These are phyloP conservation scores for Lichtheimia ramosa DNA, from an alignment of 371 early-diverging fungal species.

Conservation along the genomic window DNA sequence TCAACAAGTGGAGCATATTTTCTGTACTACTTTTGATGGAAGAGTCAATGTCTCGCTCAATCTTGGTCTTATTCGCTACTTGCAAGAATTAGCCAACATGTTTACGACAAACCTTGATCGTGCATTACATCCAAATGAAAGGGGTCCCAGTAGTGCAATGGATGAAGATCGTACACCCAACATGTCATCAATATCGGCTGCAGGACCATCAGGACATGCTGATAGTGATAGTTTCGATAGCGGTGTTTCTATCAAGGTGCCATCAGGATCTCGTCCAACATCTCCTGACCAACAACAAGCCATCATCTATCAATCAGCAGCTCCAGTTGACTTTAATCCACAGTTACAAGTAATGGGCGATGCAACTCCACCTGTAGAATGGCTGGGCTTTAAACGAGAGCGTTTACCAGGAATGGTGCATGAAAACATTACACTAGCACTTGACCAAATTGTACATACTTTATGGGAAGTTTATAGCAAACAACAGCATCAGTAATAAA, in stretches of 20 bases:
- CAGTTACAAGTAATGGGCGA: slow-evolving; percentile 61
- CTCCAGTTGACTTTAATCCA: slow-evolving; percentile 50
- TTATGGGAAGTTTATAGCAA: slow-evolving; percentile 20
- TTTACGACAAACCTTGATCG: slow-evolving; percentile 41
- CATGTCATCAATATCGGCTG: slow-evolving; percentile 1
- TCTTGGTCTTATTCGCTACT: slow-evolving; percentile 67
- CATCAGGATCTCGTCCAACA: slow-evolving; percentile 3
- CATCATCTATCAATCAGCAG: slow-evolving; percentile 29
- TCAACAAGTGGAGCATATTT: slow-evolving; percentile 45
- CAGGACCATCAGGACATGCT: not conserved
- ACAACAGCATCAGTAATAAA: slow-evolving; percentile 3
- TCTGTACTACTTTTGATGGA: slow-evolving; percentile 64
- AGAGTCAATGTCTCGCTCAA: slow-evolving; percentile 76
- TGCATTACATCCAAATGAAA: slow-evolving; percentile 17
- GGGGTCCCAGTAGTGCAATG: not conserved
- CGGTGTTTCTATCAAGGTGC: slow-evolving; percentile 3
- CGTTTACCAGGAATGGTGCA: slow-evolving; percentile 55
- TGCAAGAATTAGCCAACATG: slow-evolving; percentile 59
- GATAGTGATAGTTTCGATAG: slow-evolving; percentile 11
- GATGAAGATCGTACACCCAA: not conserved
- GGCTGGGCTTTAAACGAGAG: slow-evolving; percentile 58
- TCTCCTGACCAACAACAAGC: slow-evolving; percentile 4
- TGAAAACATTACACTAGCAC: slow-evolving; percentile 43
- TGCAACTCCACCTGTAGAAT: slow-evolving; percentile 65
- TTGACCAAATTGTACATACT: slow-evolving; percentile 35